Base-by-base conservation (phyloP, 805 yeast genomes). In the Candida adriatica region DNA sequence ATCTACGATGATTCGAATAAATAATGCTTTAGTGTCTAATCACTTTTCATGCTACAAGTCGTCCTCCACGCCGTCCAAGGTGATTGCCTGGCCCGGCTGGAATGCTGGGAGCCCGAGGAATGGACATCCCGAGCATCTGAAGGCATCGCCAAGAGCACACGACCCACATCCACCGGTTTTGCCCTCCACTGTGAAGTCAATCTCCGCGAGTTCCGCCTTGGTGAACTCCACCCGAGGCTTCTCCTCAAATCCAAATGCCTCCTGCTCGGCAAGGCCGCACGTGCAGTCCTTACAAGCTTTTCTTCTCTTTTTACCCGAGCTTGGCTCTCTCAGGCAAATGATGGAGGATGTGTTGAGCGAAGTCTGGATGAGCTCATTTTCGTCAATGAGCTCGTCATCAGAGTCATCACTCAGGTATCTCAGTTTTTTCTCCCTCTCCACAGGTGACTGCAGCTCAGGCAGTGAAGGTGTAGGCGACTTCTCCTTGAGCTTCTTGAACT, bases 251-350 rank as follows among this genome's bases (percentile, higher is more conserved):
- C 75, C 85, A 31, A 59, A 63, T 38, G 81, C 88, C 61, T 92
- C 96, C 32, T 70, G 59, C 56, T 92, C 99, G 47, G 82, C 87
- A 42, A 92, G 68, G 6, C 99, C 99, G 65, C 99, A 92, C 0
- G 96, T 81, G 59, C 99, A 92, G 59, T 92, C 96, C 61, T 88
- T 92, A 65, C 99, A 92, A 0, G 99, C 98, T 61, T 79, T 86
- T 64, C 90, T 75, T 55, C 95, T 71, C 59, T 62, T 61, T 15
- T 65, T 64, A 4, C 55, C 57, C 3, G 62, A 73, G 51, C 85
- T 76, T 11, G 92, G 90, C 18, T 70, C 65, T 22, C 51, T 41
- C 4, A 51, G 38, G 34, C 56, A 51, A 22, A 51, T 51, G 19
- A 51, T 49, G 2, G 52, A 48, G 16, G 72, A 63, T 29, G 75